phyloP scores from a whole-genome alignment of 2,329 filamentous ascomycete species.

The Aspergillus cejpii region DNA sequence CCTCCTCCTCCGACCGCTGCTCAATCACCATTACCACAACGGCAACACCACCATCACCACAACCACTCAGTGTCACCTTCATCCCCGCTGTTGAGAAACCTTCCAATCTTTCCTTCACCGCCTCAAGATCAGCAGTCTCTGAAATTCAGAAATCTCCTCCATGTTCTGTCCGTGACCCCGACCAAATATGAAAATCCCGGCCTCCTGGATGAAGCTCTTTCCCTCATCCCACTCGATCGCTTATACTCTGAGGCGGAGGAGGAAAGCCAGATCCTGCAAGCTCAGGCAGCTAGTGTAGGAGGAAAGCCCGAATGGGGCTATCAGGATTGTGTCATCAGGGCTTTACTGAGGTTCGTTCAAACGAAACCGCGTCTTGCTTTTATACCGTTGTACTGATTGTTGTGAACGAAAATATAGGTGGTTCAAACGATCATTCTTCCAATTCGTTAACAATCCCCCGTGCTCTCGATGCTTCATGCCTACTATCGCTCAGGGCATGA shows the following conservation, averaged over 20 bases:
- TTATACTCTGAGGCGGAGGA: conserved; percentile 94
- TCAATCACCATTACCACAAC: conserved; percentile 14
- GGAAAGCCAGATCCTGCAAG: conserved; percentile 78
- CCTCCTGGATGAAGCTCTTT: conserved; percentile 81
- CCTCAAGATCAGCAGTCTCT: conserved; percentile 65
- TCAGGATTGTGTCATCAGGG: conserved; percentile 90
- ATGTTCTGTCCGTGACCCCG: conserved; percentile 79
- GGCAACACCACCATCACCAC: conserved; percentile 32
- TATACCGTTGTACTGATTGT: conserved; percentile 7
- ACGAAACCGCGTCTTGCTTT: not conserved
- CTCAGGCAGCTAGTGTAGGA: conserved; percentile 80
- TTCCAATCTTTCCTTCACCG: conserved; percentile 66
- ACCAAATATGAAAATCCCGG: conserved; percentile 96
- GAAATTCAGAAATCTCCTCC: conserved; percentile 73
- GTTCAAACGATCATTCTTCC: conserved; percentile 94
- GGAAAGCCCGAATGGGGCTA: conserved; percentile 90
- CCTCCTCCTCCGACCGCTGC: conserved; percentile 30
- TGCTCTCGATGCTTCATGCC: conserved; percentile 76
- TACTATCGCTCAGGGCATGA: conserved; percentile 76
- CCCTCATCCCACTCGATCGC: conserved; percentile 77
- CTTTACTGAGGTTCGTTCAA: conserved; percentile 65
- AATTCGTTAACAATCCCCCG: conserved; percentile 91
- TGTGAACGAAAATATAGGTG: conserved; percentile 51
- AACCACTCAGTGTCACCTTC: conserved; percentile 32
- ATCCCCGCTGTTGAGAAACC: conserved; percentile 43